phyloP scores from a whole-genome alignment of 345 rosid species.

The Abelmoschus esculentus region DNA sequence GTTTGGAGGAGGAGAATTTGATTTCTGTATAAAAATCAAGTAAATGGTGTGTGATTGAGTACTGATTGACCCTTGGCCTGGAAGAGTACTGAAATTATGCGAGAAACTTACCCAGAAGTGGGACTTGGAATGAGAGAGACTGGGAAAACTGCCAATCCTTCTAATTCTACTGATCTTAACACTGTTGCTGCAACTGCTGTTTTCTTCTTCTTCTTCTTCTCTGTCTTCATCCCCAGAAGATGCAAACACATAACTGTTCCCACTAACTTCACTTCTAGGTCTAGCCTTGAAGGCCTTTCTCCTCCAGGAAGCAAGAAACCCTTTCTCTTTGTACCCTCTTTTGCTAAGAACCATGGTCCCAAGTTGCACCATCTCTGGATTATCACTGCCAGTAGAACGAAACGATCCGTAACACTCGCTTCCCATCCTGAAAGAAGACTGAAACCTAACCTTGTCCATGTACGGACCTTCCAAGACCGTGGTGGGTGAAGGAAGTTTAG shows the following conservation, averaged over 20 bases:
- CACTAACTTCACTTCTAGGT: constrained; percentile 33
- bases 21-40: not conserved
- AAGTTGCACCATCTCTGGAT: constrained; percentile 24
- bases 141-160: constrained; percentile 39
- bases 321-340: constrained; percentile 27
- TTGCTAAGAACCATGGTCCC: constrained; percentile 15
- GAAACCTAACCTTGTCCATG: constrained; percentile 9
- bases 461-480: constrained; percentile 40
- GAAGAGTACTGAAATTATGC: not conserved
- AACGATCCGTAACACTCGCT: constrained; percentile 36
- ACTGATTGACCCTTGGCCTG: too few relatives aligned
- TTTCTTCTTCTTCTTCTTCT: constrained; percentile 21
- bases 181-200: constrained; percentile 10
- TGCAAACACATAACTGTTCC: constrained; percentile 50
- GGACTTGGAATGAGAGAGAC: constrained; percentile 31
- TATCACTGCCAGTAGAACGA: constrained; percentile 10
- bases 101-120: constrained; percentile 59
- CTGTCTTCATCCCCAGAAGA: constrained; percentile 26
- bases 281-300: constrained; percentile 29
- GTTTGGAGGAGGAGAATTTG: not conserved
- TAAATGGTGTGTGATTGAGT: not conserved
- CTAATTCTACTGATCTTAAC: constrained; percentile 30
- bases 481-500: constrained; percentile 42
- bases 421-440: constrained; percentile 29
- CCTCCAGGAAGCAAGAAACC: constrained; percentile 40